Evolutionary conservation across 202 grass and related monocot species (phyloP), one percentile per base, ranked within the genome.

Genomic region (Zizania palustris): DNA sequence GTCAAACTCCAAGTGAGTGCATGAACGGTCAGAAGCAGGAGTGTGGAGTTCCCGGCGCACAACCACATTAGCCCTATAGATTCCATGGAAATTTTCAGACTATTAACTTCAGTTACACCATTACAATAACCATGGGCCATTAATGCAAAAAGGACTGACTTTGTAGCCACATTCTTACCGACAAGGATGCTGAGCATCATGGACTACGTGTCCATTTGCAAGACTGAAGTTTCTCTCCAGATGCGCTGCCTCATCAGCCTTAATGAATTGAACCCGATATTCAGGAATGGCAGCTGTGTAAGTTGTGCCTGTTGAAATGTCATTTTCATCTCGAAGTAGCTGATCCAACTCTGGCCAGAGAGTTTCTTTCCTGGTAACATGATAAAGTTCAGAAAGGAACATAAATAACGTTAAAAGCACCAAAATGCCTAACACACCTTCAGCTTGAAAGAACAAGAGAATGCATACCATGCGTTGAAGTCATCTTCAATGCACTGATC

Each of bases 401-500:
- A 2, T 79, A 63, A 79, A 67, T 81, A 68, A 57, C 3, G 63
- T 1, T 12, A 34, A 75, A 64, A 64, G 74, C 40, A 67, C 7
- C n/a, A 12, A 45, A 68, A 73, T 15, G 45, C 1, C 11, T 51
- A 53, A 21, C 64, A 36, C 2, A 6, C 18, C 43, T 44, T 51
- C n/a, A 64, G 21, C 9, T 73, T 74, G 37, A 51, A 59, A 77
- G 48, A 38, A 65, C 36, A 50, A 11, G 7, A 74, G 48, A 69
- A 62, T 40, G 57, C 49, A 63, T 88, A 97, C 95, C 95, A 97
- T 86, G 95, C 82, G 57, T 86, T 88, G 79, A 97, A 97, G 63
- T 92, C 91, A 73, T 97, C 95, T 73, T 97, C 95, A 60, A 97
- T 97, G 70, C 90, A 97, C 74, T 97, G 91, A 73, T 97, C 95